Base-by-base conservation (phyloP, 345 rosid species). In the Pelargonium nanum region DNA sequence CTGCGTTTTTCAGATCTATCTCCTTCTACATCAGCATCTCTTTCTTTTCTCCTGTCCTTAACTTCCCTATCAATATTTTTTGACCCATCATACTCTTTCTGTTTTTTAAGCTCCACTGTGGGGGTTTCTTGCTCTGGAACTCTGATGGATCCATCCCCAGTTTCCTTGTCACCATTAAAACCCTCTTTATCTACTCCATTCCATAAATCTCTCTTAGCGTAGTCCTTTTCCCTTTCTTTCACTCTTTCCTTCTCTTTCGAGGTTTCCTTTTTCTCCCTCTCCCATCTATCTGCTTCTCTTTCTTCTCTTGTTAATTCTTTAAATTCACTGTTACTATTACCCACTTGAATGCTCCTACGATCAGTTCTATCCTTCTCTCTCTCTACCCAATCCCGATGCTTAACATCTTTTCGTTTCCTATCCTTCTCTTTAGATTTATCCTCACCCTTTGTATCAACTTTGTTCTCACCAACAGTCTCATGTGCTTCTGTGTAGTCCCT, bases 401-500 rank as follows among this genome's bases (percentile, higher is more conserved):
- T 93, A 24, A 68, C 58, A 55, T 93, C 99, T 75, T 89, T 93
- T 74, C 92, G 76, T 71, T 87, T 93, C 74, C 83, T 87, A 52
- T 93, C 99, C 74, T 87, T 93, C 32, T 89, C 99, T 69, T 88
- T 94, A 73, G 78, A 81, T 63, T 83, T 81, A 67, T 94, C 99
- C 22, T 93, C 99, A n/a, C 74, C 75, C 77, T 86, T 93, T 8
- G 65, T 60, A 70, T 87, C 97, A 72, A 83, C 70, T 77, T 81
- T 90, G 69, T 88, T 88, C 73, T 90, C 99, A n/a, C 92, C 99
- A 51, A 80, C 81, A 1, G 91, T 80, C 78, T 89, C 94, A 32
- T 81, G 84, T 56, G 78, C 70, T 74, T 94, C 89, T 4, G 66
- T 59, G 63, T 66, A 70, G 12, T 73, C 82, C 71, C 78, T 81